Conservation (phyloP, 116 monocot species). For the Zostera marina region DNA sequence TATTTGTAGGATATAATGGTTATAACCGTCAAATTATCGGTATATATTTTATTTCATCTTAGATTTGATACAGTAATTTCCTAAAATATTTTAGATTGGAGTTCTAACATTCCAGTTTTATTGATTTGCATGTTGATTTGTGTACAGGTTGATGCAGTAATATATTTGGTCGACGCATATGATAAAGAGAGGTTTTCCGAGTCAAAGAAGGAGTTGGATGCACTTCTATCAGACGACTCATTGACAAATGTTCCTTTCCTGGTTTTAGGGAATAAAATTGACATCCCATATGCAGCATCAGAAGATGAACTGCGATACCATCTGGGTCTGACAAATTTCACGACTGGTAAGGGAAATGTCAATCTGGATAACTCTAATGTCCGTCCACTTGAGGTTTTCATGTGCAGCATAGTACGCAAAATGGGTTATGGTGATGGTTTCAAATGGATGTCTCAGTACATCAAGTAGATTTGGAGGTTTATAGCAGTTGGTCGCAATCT, state of each 20-base stretch:
- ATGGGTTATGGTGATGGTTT: conserved; percentile 30
- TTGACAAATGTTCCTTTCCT: conserved; percentile 32
- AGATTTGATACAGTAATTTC: no score
- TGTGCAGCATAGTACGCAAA: conserved; percentile 42
- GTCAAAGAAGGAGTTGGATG: conserved; percentile 44
- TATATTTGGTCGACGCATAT: conserved; percentile 32
- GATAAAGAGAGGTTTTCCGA: conserved; percentile 36
- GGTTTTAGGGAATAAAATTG: conserved; percentile 32
- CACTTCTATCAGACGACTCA: conserved; percentile 29
- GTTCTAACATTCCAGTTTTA: neutral
- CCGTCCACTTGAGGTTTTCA: conserved; percentile 31
- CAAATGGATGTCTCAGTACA: conserved; percentile 20
- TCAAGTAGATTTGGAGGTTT: conserved; percentile 11
- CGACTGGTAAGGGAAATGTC: conserved; percentile 34
- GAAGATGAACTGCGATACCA: conserved; percentile 27
- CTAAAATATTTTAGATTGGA: no score
- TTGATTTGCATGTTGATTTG: neutral
- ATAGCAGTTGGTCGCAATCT: neutral
- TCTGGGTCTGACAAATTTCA: conserved; percentile 26
- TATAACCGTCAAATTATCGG: no score
- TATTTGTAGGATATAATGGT: no score
- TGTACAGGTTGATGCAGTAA: conserved; percentile 34
- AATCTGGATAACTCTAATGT: conserved; percentile 27
- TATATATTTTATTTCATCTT: no score
- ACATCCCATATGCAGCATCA: conserved; percentile 33